A percentile compares a stretch with the other conserved stretches of the same genome.
Evolutionary conservation across 2,329 filamentous ascomycete genomes (phyloP).

Genomic region (Curvularia sp.): DNA sequence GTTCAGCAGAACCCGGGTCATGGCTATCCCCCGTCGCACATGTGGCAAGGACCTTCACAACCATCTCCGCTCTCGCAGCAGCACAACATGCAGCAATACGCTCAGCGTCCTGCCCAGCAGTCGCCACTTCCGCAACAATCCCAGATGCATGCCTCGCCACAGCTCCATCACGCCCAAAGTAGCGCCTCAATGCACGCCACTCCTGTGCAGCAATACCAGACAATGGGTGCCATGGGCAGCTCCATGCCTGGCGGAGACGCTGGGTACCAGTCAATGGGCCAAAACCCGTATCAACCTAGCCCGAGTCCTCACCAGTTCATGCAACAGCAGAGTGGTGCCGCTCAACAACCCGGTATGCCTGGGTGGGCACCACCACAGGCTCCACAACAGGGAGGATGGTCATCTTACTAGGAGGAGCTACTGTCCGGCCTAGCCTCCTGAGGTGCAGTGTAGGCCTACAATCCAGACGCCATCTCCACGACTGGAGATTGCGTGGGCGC

Average conservation of each 20-base stretch:
- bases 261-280: slow-evolving; percentile 56
- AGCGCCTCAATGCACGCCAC: slow-evolving; percentile 53
- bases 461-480: not conserved
- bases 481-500: not conserved
- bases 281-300: slow-evolving; percentile 59
- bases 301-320: slow-evolving; percentile 58
- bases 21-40: slow-evolving; percentile 55
- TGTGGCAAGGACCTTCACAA: slow-evolving; percentile 60
- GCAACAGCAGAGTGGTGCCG: slow-evolving; percentile 52
- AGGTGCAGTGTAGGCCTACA: not conserved
- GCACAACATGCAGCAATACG: slow-evolving; percentile 56
- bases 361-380: slow-evolving; percentile 57
- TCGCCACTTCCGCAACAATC: slow-evolving; percentile 57
- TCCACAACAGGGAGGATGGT: slow-evolving; percentile 52
- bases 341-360: slow-evolving; percentile 61
- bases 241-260: slow-evolving; percentile 33
- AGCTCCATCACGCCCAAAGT: slow-evolving; percentile 56
- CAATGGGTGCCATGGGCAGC: slow-evolving; percentile 56
- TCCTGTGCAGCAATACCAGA: slow-evolving; percentile 55
- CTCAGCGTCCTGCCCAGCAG: slow-evolving; percentile 52
- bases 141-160: slow-evolving; percentile 59
- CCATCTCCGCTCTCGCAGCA: slow-evolving; percentile 58
- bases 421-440: not conserved
- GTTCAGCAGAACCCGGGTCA: slow-evolving; percentile 55
- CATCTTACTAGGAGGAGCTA: slow-evolving; percentile 37